Percentiles rank a stretch among this genome's conserved stretches.
Conservation (phyloP, 495 filamentous ascomycete genomes). For the Mytilinidion resinicola region DNA sequence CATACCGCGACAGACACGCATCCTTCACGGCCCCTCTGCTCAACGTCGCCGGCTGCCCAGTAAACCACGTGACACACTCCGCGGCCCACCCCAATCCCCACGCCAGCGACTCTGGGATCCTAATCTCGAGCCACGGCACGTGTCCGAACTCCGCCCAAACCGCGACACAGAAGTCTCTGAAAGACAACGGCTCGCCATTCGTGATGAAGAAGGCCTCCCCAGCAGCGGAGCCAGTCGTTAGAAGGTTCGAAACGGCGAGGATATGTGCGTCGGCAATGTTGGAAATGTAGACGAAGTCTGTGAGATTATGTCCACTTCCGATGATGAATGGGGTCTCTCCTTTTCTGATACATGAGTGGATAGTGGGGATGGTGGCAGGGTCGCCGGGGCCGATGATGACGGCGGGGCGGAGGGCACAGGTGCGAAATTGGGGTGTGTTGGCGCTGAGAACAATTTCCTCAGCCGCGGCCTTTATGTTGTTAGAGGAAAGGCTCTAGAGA, state of each 20-base stretch:
- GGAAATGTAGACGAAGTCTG: conserved; percentile 55
- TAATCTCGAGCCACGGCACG: conserved; percentile 45
- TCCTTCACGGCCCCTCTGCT: conserved; percentile 53
- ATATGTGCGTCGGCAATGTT: conserved; percentile 60
- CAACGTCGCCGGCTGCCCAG: conserved; percentile 44
- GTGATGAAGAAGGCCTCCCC: conserved; percentile 59
- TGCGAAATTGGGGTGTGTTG: conserved; percentile 40
- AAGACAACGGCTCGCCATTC: conserved; percentile 56
- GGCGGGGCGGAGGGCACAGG: conserved; percentile 53
- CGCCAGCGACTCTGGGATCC: conserved; percentile 48
- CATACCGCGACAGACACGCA: conserved; percentile 49
- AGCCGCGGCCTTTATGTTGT: conserved; percentile 30
- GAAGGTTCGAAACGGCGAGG: conserved; percentile 54
- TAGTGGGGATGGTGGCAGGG: conserved; percentile 45
- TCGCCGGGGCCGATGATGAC: conserved; percentile 55
- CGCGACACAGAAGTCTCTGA: conserved; percentile 54
- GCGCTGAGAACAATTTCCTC: conserved; percentile 51
- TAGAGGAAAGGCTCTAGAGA: not conserved
- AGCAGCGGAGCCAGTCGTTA: conserved; percentile 49
- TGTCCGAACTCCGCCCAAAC: conserved; percentile 57
- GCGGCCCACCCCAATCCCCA: conserved; percentile 43
- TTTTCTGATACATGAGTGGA: conserved; percentile 52
- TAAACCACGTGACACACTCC: conserved; percentile 50
- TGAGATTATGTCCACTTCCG: conserved; percentile 52
- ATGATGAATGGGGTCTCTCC: conserved; percentile 52